Evolutionary conservation across 192 early-diverging fungal genomes (phyloP), one percentile per base, ranked within the genome.

Genomic region (Entophlyctis helioformis): DNA sequence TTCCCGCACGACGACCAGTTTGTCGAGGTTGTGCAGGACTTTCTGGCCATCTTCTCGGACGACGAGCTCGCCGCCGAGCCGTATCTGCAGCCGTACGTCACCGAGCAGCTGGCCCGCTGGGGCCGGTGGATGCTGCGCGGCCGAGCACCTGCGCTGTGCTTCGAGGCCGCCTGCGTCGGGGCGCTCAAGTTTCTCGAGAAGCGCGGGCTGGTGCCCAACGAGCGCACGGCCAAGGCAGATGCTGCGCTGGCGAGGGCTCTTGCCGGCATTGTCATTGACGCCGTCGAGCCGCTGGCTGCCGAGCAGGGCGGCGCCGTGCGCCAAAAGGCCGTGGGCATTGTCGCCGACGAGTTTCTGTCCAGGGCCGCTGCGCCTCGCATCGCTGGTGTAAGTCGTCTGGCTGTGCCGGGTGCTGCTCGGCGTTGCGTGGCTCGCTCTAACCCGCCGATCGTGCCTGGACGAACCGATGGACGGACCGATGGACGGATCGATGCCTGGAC

Each of bases 81-180:
- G 13, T 33, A 34, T 11, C 22, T 58, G 26, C 24, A 27, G 25
- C 16, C 40, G 10, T 58, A 58, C 41, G 13, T 58, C 32, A 19
- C 16, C 23, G 50, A 50, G 16, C 31, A 43, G 31, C 34, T 58
- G 19, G 29, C 50, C 15, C 37, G 56, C 20, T 58, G 39, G 39
- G 56, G 48, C 28, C 41, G 56, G 11, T 58, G 56, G 56, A 18
- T 25, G 13, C 22, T 15, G n/a, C 38, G 56, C 23, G 56, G 56
- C 15, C 47, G 56, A 26, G 40, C 56, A 8, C 37, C 42, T 15
- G 56, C 56, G 2, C 29, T 49, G 2, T 52, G 56, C 31, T 58
- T 52, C 36, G 56, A 58, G 45, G 56, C 56, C 3, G 56, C 49
- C 15, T 58, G 56, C 37, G 42, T 58, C 16, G 56, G 56, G 11